Evolutionary conservation across 2,329 filamentous ascomycete genomes (phyloP), one percentile per base, ranked within the genome.

Genomic region (Emmonsiellopsis sp.): DNA sequence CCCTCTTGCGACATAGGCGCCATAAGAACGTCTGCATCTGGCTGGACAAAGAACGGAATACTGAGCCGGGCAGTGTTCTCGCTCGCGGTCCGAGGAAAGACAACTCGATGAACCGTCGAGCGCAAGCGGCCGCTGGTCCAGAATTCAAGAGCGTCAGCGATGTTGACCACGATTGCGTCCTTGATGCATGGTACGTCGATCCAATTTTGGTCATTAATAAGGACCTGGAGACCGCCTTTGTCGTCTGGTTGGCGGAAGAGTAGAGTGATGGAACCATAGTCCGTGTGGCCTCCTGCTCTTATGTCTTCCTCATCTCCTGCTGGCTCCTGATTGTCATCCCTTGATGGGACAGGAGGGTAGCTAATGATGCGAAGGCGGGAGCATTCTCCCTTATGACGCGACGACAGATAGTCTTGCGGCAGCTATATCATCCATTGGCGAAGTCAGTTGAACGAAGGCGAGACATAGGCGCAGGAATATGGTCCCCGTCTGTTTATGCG

Each of bases 231-330:
- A 0, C 92, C 92, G 0, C 90, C 85, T 63, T 96, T 89, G 1
- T 86, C 86, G 0, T 81, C 81, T 2, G 90, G 80, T 60, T 93
- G 89, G 2, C 44, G 44, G 76, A 97, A 97, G 11, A 97, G 79
- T 0, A 85, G 73, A 0, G 82, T 85, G 49, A 85, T 63, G 51
- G 73, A 78, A 37, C 81, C 81, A 70, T 95, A 95, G 73, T 96
- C 91, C 2, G 87, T 91, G 69, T 96, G 92, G 0, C 91, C 90
- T 54, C 92, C 92, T 4, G 92, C 92, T 31, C 91, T 84, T 57
- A 95, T 81, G 63, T 92, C 87, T 13, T 9, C 44, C 9, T 34
- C 30, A 20, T 16, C 26, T 7, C 30, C 44, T 34, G 44, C 5
- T 34, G 44, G n/a, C 1, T 34, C 26, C n/a, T 34, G 44, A 16